These are phyloP conservation scores for Leptodontidium sp. DNA, from an alignment of 2,329 filamentous ascomycete species.

Conservation along the genomic window DNA sequence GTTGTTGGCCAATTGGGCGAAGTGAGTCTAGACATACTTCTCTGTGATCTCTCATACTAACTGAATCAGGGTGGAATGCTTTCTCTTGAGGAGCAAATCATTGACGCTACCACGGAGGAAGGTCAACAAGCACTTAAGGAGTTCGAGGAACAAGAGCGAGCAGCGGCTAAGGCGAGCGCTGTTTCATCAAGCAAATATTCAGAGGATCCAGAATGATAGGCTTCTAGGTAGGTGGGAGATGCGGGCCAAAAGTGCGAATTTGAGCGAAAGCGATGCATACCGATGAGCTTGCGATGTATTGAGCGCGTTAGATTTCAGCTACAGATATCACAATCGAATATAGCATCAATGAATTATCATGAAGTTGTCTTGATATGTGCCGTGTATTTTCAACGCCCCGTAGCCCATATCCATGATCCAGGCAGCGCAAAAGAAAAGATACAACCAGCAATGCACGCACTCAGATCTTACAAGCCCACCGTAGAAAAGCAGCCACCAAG, in stretches of 20 bases:
- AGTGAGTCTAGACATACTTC: constrained; percentile 51
- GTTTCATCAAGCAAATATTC: constrained; percentile 42
- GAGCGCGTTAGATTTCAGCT: constrained; percentile 14
- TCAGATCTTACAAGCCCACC: constrained; percentile 43
- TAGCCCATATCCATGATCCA: constrained; percentile 40
- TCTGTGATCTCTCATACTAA: constrained; percentile 9
- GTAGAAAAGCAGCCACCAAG: constrained; percentile 16
- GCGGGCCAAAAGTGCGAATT: neutral
- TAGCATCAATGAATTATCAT: too few species aligned
- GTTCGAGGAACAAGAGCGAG: constrained; percentile 66
- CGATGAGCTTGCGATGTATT: constrained; percentile 8
- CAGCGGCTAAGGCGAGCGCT: constrained; percentile 32
- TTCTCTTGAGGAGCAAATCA: constrained; percentile 90
- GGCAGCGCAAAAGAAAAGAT: constrained; percentile 38
- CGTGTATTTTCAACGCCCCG: constrained; percentile 47
- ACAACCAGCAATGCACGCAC: constrained; percentile 40
- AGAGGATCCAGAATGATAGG: constrained; percentile 47
- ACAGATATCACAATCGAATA: constrained; percentile 6
- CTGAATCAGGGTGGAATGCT: constrained; percentile 76
- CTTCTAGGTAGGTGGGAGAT: neutral
- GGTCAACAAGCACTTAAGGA: constrained; percentile 80
- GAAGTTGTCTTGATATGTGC: constrained; percentile 37
- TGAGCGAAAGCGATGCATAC: constrained; percentile 11
- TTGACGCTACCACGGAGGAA: constrained; percentile 92
- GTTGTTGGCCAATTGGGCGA: constrained; percentile 82